Evolutionary conservation across 345 rosid genomes (phyloP).

Genomic region (Draba incana): DNA sequence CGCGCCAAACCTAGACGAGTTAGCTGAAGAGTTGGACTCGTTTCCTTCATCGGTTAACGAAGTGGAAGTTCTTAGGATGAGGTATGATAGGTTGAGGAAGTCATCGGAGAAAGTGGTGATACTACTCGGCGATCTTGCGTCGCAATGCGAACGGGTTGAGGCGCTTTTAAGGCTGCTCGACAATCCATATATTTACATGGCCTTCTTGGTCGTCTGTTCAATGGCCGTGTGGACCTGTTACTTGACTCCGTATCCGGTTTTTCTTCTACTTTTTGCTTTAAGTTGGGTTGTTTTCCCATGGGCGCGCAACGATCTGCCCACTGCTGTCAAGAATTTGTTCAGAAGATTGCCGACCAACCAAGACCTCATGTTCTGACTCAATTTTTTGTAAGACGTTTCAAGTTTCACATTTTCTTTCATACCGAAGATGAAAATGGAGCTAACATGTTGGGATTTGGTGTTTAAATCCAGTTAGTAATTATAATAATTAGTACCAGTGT

Average conservation of each 20-base stretch:
- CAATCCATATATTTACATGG: not conserved
- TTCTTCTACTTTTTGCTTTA: too few relatives aligned
- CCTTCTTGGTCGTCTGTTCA: not conserved
- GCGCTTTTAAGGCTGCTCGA: not conserved
- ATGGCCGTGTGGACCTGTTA: too few relatives aligned
- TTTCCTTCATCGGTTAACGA: constrained; percentile 3
- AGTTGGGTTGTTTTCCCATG: not conserved
- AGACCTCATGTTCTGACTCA: not conserved
- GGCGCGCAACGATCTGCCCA: not conserved
- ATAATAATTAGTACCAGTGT: too few relatives aligned
- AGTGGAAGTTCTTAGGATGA: not conserved
- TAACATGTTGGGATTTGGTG: too few relatives aligned
- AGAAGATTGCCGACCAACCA: constrained; percentile 23
- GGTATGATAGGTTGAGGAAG: constrained; percentile 28
- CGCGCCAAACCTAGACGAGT: not conserved
- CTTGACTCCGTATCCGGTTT: too few relatives aligned
- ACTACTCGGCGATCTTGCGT: constrained; percentile 1
- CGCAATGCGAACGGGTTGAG: constrained; percentile 8
- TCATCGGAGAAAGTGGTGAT: not conserved
- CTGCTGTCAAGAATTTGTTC: not conserved
- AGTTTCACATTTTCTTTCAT: too few relatives aligned
- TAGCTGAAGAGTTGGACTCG: constrained; percentile 24
- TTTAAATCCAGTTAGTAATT: too few relatives aligned
- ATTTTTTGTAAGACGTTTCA: too few relatives aligned
- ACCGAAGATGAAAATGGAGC: too few relatives aligned